Evolutionary conservation across 768 basidiomycete genomes (phyloP).

Genomic region (Russula sp.): DNA sequence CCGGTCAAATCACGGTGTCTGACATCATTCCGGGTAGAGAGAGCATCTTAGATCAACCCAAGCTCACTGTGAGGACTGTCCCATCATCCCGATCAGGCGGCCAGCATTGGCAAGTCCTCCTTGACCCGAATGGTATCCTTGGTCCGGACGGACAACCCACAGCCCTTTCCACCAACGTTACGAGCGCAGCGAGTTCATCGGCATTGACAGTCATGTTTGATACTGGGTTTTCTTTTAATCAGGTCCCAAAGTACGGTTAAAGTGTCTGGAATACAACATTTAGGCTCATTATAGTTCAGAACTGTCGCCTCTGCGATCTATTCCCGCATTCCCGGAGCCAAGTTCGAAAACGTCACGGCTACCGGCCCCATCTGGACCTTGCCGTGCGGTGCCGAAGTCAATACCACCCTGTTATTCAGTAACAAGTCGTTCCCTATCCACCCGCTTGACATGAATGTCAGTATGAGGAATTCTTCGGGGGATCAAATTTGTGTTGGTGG

Average conservation of each 20-base stretch:
- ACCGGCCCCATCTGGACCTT: slow-evolving; percentile 49
- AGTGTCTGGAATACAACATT: slow-evolving; percentile 8
- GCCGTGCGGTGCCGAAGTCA: slow-evolving; percentile 57
- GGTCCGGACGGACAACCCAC: slow-evolving; percentile 53
- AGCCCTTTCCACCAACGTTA: slow-evolving; percentile 38
- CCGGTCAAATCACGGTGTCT: slow-evolving; percentile 58
- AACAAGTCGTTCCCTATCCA: slow-evolving; percentile 54
- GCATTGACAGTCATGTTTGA: slow-evolving; percentile 59
- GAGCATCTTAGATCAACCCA: slow-evolving; percentile 43
- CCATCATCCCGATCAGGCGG: slow-evolving; percentile 29
- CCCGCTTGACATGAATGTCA: slow-evolving; percentile 50
- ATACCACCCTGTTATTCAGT: slow-evolving; percentile 56
- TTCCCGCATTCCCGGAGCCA: slow-evolving; percentile 44
- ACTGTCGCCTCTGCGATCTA: slow-evolving; percentile 56
- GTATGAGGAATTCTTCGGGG: slow-evolving; percentile 22
- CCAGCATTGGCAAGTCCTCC: slow-evolving; percentile 60
- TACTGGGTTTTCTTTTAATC: slow-evolving; percentile 62
- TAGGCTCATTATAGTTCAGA: slow-evolving; percentile 28
- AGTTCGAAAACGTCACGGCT: slow-evolving; percentile 33
- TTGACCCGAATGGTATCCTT: slow-evolving; percentile 55
- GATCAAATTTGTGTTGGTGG: slow-evolving; percentile 33
- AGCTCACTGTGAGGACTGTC: slow-evolving; percentile 40
- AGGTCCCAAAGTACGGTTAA: slow-evolving; percentile 42
- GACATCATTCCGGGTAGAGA: slow-evolving; percentile 46
- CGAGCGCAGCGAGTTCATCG: slow-evolving; percentile 32